phyloP scores from a whole-genome alignment of 2,329 filamentous ascomycete species.

The Dothistroma pini region DNA sequence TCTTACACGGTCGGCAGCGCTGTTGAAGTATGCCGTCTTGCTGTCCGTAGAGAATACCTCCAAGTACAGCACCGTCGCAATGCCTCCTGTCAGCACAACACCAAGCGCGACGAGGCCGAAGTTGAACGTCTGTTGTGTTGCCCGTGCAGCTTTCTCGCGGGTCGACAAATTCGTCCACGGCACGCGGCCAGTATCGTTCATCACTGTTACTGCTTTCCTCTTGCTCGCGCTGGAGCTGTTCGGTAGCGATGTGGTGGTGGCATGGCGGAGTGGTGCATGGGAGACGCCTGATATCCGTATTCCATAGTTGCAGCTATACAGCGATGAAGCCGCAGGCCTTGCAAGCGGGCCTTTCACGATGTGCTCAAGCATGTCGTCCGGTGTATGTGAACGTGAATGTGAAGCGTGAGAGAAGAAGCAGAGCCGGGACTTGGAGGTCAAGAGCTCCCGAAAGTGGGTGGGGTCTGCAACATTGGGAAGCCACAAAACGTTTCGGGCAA shows the following conservation, averaged over 20 bases:
- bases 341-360: constrained; percentile 8
- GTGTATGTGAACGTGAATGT: neutral
- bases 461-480: neutral
- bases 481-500: neutral
- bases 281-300: constrained; percentile 4
- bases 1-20: constrained; percentile 75
- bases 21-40: constrained; percentile 84
- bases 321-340: constrained; percentile 9
- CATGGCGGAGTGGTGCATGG: constrained; percentile 15
- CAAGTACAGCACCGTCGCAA: constrained; percentile 72
- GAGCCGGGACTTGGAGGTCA: neutral
- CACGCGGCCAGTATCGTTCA: constrained; percentile 80
- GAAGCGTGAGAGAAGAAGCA: constrained; percentile 1
- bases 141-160: constrained; percentile 75
- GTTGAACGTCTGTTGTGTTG: constrained; percentile 89
- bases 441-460: neutral
- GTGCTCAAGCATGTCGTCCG: constrained; percentile 16
- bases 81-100: constrained; percentile 70
- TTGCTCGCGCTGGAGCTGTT: constrained; percentile 44
- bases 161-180: constrained; percentile 74
- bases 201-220: constrained; percentile 71
- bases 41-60: constrained; percentile 81
- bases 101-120: constrained; percentile 73
- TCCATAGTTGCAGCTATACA: constrained; percentile 13
- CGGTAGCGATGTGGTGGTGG: constrained; percentile 27